Base-by-base conservation (phyloP, 2,329 filamentous ascomycete species). In the Botrytis fabae region DNA sequence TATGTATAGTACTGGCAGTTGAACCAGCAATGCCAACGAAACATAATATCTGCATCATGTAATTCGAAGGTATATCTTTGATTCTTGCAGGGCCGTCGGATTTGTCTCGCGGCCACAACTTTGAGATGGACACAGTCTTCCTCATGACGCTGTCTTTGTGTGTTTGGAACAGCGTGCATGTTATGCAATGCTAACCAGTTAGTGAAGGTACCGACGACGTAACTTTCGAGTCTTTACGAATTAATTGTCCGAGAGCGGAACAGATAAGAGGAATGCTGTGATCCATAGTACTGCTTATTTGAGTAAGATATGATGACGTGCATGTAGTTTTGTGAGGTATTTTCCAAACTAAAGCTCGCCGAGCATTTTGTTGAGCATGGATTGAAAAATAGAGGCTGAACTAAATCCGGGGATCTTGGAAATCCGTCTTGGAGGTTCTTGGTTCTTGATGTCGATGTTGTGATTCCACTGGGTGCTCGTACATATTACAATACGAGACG, bases 241-340 rank as follows among this genome's bases (percentile, higher is more conserved):
- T 51, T 22, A 32, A 44, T 22, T 28, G 64, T 40, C 64, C 35
- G 46, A 54, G 46, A 54, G 12, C 25, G 35, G 46, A 20, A 54
- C 32, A 64, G 62, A 64, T 64, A 64, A 64, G 62, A n/a, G 14
- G 35, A 54, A 16, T 61, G 22, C 32, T 38, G 32, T 65, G 62
- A 48, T 14, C 44, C 44, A 38, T 65, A 20, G 62, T 65, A 35
- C n/a, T 46, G 42, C 44, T n/a, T 28, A 46, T 46, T 32, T 35
- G 16, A 38, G 42, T 25, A 35, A 4, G 35, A 61, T 61, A 62
- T 42, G 38, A 62, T 62, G 60, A 42, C 38, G 60, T 28, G 38
- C 38, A 62, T 62, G n/a, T 40, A 62, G 28, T 42, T 9, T 16
- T 62, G 14, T 40, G 25, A 62, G 38, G 25, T 28, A 18, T 42